Conservation (phyloP, 2,329 filamentous ascomycete genomes). For the Clarireedia hainanense region DNA sequence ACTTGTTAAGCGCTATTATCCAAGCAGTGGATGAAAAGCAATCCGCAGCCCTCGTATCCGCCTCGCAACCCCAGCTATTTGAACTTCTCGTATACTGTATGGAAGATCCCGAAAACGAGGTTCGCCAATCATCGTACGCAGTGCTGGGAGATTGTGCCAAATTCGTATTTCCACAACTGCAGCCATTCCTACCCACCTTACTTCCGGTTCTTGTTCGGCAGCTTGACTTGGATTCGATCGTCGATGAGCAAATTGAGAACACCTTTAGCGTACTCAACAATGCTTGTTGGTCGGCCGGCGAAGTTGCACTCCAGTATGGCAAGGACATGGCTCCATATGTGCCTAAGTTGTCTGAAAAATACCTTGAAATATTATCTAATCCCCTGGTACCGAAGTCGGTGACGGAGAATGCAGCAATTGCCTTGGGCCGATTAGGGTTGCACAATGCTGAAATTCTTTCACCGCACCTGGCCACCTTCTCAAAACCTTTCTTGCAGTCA, state of each 20-base stretch:
- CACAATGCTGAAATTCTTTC: constrained; percentile 70
- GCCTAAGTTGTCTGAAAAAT: constrained; percentile 65
- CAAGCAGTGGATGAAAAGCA: constrained; percentile 73
- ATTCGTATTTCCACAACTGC: constrained; percentile 78
- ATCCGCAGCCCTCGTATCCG: constrained; percentile 67
- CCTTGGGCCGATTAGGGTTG: constrained; percentile 78
- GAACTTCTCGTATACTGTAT: constrained; percentile 86
- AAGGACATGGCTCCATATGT: constrained; percentile 71
- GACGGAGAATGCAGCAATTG: constrained; percentile 89
- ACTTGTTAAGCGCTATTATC: constrained; percentile 86
- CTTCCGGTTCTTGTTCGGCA: constrained; percentile 80
- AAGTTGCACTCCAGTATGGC: constrained; percentile 76
- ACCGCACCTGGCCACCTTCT: constrained; percentile 71
- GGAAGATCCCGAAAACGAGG: constrained; percentile 84
- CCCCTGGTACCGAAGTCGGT: constrained; percentile 79
- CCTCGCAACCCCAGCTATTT: constrained; percentile 77
- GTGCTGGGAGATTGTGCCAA: constrained; percentile 91
- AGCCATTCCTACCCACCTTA: constrained; percentile 63
- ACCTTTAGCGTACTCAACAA: constrained; percentile 95
- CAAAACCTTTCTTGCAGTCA: constrained; percentile 69
- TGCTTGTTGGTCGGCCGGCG: constrained; percentile 92
- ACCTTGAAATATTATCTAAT: constrained; percentile 78
- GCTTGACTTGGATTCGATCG: constrained; percentile 69
- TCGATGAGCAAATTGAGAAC: constrained; percentile 74
- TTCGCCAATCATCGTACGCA: constrained; percentile 92